A percentile compares a stretch with the other conserved stretches of the same genome.
Conservation (phyloP, 768 basidiomycete genomes). For the Hortiboletus campestris region DNA sequence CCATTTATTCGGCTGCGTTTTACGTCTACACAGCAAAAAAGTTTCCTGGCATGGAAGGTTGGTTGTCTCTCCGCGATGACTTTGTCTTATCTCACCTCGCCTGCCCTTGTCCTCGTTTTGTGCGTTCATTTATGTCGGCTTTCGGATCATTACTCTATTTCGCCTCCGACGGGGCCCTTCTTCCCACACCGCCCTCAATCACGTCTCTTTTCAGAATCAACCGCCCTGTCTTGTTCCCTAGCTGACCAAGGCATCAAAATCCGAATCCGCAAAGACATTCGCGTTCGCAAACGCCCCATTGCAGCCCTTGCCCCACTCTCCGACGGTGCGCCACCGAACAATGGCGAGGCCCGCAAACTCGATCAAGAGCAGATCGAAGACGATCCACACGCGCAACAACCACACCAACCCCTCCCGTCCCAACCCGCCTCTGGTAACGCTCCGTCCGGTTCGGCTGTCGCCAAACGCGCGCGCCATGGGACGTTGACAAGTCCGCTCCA, state of each 20-base stretch:
- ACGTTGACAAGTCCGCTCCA: conserved; percentile 24
- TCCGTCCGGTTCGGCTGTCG: neutral
- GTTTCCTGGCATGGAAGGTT: conserved; percentile 95
- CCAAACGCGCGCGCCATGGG: conserved; percentile 31
- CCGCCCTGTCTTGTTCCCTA: conserved; percentile 81
- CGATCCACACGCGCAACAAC: conserved; percentile 12
- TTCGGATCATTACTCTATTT: conserved; percentile 21
- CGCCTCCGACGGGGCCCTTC: conserved; percentile 5
- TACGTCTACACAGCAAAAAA: conserved; percentile 97
- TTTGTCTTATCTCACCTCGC: conserved; percentile 23
- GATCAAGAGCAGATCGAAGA: conserved; percentile 33
- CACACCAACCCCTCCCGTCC: conserved; percentile 2
- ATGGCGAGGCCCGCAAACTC: conserved; percentile 16
- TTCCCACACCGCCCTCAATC: conserved; percentile 2
- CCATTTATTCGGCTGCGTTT: conserved; percentile 84
- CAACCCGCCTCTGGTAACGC: conserved; percentile 7
- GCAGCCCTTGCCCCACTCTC: conserved; percentile 30
- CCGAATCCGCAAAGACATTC: conserved; percentile 88
- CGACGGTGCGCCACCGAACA: conserved; percentile 12
- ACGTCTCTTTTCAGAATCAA: conserved; percentile 59
- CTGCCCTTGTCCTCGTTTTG: conserved; percentile 12
- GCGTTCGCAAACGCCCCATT: conserved; percentile 70
- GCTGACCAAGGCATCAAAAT: conserved; percentile 98
- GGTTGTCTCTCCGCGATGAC: conserved; percentile 19
- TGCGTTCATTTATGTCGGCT: conserved; percentile 12